Conservation (phyloP, 352 stramenopile species). For the Phytophthora macrochlamydospora region DNA sequence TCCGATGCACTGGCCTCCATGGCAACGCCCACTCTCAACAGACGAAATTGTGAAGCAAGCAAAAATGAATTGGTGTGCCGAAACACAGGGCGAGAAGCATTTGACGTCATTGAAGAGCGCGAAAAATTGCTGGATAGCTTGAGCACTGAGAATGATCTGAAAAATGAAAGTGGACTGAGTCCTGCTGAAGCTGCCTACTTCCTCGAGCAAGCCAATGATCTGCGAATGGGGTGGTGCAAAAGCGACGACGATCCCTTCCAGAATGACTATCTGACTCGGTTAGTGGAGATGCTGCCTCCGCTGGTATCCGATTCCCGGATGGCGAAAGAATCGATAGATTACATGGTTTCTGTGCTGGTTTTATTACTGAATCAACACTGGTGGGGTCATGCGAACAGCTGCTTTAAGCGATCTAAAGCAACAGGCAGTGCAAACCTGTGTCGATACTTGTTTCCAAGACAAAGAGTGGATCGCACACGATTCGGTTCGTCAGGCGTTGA, state of each 20-base stretch:
- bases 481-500: neutral
- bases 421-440: neutral
- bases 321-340: slow-evolving; percentile 3
- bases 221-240: slow-evolving; percentile 1
- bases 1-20: slow-evolving; percentile 6
- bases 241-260: slow-evolving; percentile 29
- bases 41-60: slow-evolving; percentile 8
- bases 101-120: neutral
- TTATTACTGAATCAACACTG: slow-evolving; percentile 10
- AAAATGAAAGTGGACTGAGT: neutral
- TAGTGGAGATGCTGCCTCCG: neutral
- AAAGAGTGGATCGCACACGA: neutral
- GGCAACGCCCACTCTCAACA: neutral
- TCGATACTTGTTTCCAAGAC: slow-evolving; percentile 4
- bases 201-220: neutral
- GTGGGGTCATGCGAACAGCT: slow-evolving; percentile 12
- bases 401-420: slow-evolving; percentile 5
- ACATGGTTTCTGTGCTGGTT: slow-evolving; percentile 5
- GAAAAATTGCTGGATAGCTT: neutral
- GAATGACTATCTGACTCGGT: slow-evolving; percentile 15
- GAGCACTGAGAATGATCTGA: neutral
- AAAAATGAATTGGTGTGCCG: neutral
- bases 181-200: neutral
- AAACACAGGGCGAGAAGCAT: neutral
- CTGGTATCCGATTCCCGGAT: slow-evolving; percentile 23